Conservation (phyloP, 1,284 basidiomycete species). For the Cryptococcus floricola region DNA sequence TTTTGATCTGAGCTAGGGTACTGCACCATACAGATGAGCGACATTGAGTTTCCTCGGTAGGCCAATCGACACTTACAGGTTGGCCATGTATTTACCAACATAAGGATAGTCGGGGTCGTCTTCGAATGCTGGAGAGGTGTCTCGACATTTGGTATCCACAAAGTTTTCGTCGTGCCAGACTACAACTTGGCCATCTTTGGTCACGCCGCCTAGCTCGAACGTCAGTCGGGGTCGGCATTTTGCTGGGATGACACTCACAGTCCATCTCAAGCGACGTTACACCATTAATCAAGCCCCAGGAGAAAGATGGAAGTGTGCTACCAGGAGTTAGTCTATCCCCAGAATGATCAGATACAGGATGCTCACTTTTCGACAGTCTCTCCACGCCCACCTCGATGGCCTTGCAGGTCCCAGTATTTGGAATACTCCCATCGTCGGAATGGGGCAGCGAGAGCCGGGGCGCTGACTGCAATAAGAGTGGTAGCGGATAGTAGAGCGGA, state of each 20-base stretch:
- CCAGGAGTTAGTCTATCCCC: background rate
- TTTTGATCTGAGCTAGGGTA: constrained; percentile 69
- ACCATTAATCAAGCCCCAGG: constrained; percentile 69
- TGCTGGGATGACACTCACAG: constrained; percentile 9
- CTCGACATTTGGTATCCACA: constrained; percentile 59
- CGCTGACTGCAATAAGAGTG: no score
- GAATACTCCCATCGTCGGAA: constrained; percentile 26
- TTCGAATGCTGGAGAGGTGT: constrained; percentile 56
- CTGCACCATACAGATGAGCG: background rate
- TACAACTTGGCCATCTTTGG: constrained; percentile 65
- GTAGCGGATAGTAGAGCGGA: no score
- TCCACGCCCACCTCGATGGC: constrained; percentile 72
- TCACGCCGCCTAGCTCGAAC: constrained; percentile 11
- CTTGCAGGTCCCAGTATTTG: constrained; percentile 52
- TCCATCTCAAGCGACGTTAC: constrained; percentile 71
- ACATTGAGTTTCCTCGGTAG: background rate
- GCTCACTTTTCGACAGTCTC: constrained; percentile 45
- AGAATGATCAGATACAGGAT: background rate
- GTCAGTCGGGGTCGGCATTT: background rate
- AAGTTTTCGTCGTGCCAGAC: constrained; percentile 76
- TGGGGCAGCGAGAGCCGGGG: constrained; percentile 1
- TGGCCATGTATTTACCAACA: constrained; percentile 68
- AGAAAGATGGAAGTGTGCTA: constrained; percentile 24
- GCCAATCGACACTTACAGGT: constrained; percentile 50
- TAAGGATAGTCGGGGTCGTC: constrained; percentile 35